A percentile compares a stretch with the other conserved stretches of the same genome.
Evolutionary conservation across 2,329 filamentous ascomycete genomes (phyloP).

Genomic region (Nemania bipapillata): DNA sequence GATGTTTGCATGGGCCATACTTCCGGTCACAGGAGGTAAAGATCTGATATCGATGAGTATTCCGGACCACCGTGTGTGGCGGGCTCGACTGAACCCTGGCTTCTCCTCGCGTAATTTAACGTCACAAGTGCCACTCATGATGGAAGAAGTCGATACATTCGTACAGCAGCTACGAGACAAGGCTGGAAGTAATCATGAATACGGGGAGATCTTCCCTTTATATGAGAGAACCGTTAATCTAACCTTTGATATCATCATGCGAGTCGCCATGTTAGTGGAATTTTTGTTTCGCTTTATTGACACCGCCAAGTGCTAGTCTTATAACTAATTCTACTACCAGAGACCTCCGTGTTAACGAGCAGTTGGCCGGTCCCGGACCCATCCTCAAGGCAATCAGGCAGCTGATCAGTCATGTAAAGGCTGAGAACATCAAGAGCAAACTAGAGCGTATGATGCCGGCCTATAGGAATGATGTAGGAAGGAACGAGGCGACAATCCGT

Average conservation of each 20-base stretch:
- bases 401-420: conserved; percentile 8
- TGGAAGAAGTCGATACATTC: conserved; percentile 36
- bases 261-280: conserved; percentile 12
- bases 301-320: too few species aligned
- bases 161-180: conserved; percentile 9
- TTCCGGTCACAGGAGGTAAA: conserved; percentile 4
- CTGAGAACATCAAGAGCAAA: conserved; percentile 13
- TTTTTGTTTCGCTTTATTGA: background rate
- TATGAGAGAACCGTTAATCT: conserved; percentile 30
- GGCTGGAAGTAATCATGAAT: background rate
- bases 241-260: conserved; percentile 38
- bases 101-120: conserved; percentile 11
- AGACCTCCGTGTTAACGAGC: conserved; percentile 27
- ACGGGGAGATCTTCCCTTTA: conserved; percentile 31
- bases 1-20: background rate
- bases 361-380: conserved; percentile 19
- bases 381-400: conserved; percentile 22
- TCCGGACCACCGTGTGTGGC: conserved; percentile 1
- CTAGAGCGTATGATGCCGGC: conserved; percentile 24
- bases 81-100: conserved; percentile 12
- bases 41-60: conserved; percentile 12
- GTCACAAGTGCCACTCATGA: background rate
- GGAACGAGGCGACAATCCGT: background rate
- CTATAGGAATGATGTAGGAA: conserved; percentile 15
- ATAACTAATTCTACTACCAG: background rate